These are phyloP conservation scores for Irineochytrium annulatum DNA, from an alignment of 192 early-diverging fungal species.

Conservation along the genomic window DNA sequence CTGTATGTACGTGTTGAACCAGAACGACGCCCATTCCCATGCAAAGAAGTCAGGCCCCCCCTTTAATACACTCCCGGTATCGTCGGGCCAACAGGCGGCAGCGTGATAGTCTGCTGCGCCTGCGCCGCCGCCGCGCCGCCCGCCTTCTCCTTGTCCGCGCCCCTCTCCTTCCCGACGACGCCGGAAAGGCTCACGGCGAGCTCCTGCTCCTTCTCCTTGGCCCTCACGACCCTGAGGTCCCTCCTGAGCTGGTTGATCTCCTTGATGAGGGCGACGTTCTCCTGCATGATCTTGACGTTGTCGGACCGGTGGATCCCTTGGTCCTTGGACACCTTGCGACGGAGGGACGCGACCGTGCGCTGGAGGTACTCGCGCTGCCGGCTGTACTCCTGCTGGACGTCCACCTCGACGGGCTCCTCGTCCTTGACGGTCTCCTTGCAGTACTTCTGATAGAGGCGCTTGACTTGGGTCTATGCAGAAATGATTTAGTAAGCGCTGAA, in stretches of 20 bases:
- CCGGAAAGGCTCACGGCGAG: conserved; percentile 28
- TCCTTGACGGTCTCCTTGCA: conserved; percentile 38
- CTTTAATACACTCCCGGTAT: too few relatives aligned
- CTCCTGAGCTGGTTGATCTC: conserved; percentile 55
- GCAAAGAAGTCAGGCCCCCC: too few relatives aligned
- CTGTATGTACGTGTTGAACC: too few relatives aligned
- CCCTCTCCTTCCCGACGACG: conserved; percentile 2
- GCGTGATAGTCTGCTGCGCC: too few relatives aligned
- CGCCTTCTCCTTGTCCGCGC: background rate
- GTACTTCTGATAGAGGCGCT: conserved; percentile 60
- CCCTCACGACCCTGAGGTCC: conserved; percentile 35
- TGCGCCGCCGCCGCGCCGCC: too few relatives aligned
- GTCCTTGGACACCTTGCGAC: conserved; percentile 51
- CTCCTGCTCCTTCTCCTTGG: conserved; percentile 43
- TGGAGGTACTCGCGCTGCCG: conserved; percentile 59
- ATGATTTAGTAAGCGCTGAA: background rate
- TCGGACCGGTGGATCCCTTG: conserved; percentile 46
- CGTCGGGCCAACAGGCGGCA: too few relatives aligned
- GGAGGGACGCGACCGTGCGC: conserved; percentile 49
- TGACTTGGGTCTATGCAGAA: conserved; percentile 33
- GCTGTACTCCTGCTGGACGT: conserved; percentile 51
- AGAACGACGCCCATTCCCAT: too few relatives aligned
- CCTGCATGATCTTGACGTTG: conserved; percentile 55
- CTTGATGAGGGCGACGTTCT: conserved; percentile 54
- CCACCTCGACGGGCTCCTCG: conserved; percentile 35